Evolutionary conservation across 1,139 yeast genomes (phyloP).

Genomic region (Entelexis paramagnoliae): DNA sequence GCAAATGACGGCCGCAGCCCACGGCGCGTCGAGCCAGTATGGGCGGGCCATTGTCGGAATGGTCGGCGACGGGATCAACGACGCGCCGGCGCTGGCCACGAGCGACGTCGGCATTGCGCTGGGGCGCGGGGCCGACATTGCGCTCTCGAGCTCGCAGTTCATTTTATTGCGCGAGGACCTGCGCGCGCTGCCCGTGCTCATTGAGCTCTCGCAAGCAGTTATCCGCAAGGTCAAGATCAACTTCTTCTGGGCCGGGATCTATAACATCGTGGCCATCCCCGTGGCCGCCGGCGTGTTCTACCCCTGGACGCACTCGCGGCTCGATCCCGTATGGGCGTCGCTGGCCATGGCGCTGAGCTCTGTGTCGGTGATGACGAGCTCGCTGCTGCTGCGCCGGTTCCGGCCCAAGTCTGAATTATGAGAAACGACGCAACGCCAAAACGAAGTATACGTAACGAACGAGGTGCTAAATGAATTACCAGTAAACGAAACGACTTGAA

Average conservation of each 20-base stretch:
- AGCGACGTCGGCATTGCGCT: slow-evolving; percentile 89
- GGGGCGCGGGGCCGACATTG: slow-evolving; percentile 87
- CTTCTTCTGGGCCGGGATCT: slow-evolving; percentile 79
- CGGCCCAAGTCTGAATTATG: slow-evolving; percentile 20
- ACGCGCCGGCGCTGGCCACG: slow-evolving; percentile 83
- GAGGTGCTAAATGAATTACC: too few species aligned
- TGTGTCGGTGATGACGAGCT: slow-evolving; percentile 72
- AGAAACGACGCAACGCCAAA: not conserved
- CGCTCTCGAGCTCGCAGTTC: slow-evolving; percentile 84
- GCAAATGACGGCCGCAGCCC: slow-evolving; percentile 34
- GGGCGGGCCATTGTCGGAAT: slow-evolving; percentile 41
- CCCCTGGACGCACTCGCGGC: slow-evolving; percentile 59
- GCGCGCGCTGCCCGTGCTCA: slow-evolving; percentile 44
- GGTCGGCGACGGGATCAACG: slow-evolving; percentile 93
- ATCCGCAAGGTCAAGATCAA: slow-evolving; percentile 65
- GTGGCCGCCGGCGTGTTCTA: slow-evolving; percentile 82
- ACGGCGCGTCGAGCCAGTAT: slow-evolving; percentile 12
- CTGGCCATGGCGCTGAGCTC: slow-evolving; percentile 92
- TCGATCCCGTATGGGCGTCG: slow-evolving; percentile 77
- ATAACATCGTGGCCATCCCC: slow-evolving; percentile 77
- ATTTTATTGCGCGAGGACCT: slow-evolving; percentile 50
- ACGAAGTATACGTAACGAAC: not conserved
- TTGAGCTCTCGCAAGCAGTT: slow-evolving; percentile 60
- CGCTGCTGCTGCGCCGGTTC: slow-evolving; percentile 44
- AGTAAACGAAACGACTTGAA: too few species aligned